Base-by-base conservation (phyloP, 805 yeast species). In the Saccharomycopsis fodiens region DNA sequence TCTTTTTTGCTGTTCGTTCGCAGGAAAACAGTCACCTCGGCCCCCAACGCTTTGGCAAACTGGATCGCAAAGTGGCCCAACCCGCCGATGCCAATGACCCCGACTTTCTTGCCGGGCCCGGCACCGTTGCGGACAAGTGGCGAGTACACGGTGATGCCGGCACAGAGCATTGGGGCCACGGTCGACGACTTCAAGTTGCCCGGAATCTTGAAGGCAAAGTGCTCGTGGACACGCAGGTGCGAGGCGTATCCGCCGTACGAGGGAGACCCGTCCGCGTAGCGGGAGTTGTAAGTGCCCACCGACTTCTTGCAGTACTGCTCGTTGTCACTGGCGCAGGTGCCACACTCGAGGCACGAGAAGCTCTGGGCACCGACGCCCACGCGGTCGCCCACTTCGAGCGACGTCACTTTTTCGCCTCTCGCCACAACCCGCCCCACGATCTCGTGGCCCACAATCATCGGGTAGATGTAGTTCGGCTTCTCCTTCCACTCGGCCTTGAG, bases 321-420 rank as follows among this genome's bases (percentile, higher is more conserved):
- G 58, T 78, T 71, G 54, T 67, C 70, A 32, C 57, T 51, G 19
- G 67, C 59, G 69, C 88, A 85, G 57, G 77, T 68, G 40, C 67
- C 57, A 65, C 94, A 85, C 13, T 73, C 64, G 45, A 69, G 61
- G 66, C 94, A 85, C 32, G 83, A 67, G 47, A 64, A 66, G 21
- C 72, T 67, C 57, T 76, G 79, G 21, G 93, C 91, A 55, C 95
- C 95, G 41, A 83, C 72, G 45, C 91, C 95, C 22, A 83, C 93
- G 53, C 86, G 69, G 53, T 85, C 81, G 45, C 94, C 95, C 16
- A 80, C 59, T 69, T 74, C 65, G 63, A 70, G 44, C 13, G 58
- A 54, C 7, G 62, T 60, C 53, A 83, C 77, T 30, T 72, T 65
- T n/a, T 68, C 54, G 44, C 93, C 95, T 35, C 82, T 67, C 31